Evolutionary conservation across 768 basidiomycete species (phyloP), one percentile per base, ranked within the genome.

Genomic region (Podaxis sp.): DNA sequence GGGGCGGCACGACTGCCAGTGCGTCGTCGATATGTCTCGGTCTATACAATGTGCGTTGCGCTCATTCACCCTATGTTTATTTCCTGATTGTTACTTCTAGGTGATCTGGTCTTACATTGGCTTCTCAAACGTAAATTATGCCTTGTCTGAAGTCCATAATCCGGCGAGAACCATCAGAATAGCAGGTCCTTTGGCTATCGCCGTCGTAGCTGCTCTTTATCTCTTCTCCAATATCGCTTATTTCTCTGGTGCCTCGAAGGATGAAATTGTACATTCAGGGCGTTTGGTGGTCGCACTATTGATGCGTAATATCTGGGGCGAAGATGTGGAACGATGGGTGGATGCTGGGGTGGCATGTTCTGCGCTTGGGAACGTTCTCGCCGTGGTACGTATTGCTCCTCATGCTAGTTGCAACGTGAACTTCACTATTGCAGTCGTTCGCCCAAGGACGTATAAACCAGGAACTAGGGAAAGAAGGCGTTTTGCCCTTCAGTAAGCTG

Each of bases 111-210:
- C 78, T 2, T 88, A 81, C 68, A 76, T 80, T 40, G 89, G 89
- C 0, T 90, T 85, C 70, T 83, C 81, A 36, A 88, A 87, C 65
- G 86, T 83, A 33, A 89, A 90, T 69, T 90, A 89, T 66, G 86
- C 84, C 0, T 76, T 90, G 12, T 81, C 83, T 1, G 88, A 91
- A 62, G 78, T 88, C 10, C 80, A 80, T 51, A 77, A 90, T 63
- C 90, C 89, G 0, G 74, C 82, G 5, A 79, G 82, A 22, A 90
- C 88, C 0, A 76, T 92, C 66, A 82, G 82, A 61, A 77, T 81
- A n/a, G 88, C 89, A 0, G 87, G 84, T 2, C 87, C 89, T 4
- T 72, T 87, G 1, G 87, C 87, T 0, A 80, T 91, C 60, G 63
- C 70, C 5, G 74, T 80, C 12, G 83, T 87, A 17, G 77, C 86